Conservation (phyloP, 805 yeast genomes). For the Ogataea siamensis region DNA sequence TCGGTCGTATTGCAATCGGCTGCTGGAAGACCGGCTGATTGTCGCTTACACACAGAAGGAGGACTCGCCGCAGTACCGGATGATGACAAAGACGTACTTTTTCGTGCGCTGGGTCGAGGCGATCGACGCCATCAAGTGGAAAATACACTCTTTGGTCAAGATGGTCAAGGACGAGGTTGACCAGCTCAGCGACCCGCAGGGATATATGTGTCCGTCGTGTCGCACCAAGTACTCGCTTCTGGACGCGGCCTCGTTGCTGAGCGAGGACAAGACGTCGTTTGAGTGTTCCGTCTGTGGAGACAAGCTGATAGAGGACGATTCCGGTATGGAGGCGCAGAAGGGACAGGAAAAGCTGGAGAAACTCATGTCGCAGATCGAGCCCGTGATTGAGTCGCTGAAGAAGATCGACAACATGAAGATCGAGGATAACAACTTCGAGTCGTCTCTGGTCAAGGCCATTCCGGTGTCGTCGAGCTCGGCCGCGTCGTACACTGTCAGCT, state of each 20-base stretch:
- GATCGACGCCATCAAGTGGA: constrained; percentile 95
- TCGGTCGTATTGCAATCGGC: constrained; percentile 73
- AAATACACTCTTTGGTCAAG: constrained; percentile 82
- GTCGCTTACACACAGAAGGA: constrained; percentile 71
- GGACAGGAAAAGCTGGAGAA: constrained; percentile 79
- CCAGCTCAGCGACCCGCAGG: constrained; percentile 86
- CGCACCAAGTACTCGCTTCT: constrained; percentile 75
- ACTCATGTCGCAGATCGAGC: constrained; percentile 86
- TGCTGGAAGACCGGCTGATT: constrained; percentile 81
- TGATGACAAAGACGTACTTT: constrained; percentile 78
- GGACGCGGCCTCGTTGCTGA: constrained; percentile 80
- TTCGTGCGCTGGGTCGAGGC: constrained; percentile 85
- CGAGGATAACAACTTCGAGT: constrained; percentile 88
- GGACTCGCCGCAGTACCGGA: constrained; percentile 61
- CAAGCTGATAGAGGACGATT: constrained; percentile 80
- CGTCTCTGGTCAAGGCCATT: constrained; percentile 74
- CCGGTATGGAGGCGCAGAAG: constrained; percentile 74
- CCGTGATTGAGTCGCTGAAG: constrained; percentile 78
- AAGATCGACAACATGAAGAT: constrained; percentile 75
- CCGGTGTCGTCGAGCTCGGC: constrained; percentile 75
- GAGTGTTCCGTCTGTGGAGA: constrained; percentile 82
- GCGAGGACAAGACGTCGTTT: constrained; percentile 78
- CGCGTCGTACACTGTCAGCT: constrained; percentile 63
- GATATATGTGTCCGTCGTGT: constrained; percentile 88
- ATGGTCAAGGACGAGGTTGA: constrained; percentile 77